Evolutionary conservation across 1,139 yeast genomes (phyloP), one percentile per base, ranked within the genome.

Genomic region (Waltiozyma sp.): DNA sequence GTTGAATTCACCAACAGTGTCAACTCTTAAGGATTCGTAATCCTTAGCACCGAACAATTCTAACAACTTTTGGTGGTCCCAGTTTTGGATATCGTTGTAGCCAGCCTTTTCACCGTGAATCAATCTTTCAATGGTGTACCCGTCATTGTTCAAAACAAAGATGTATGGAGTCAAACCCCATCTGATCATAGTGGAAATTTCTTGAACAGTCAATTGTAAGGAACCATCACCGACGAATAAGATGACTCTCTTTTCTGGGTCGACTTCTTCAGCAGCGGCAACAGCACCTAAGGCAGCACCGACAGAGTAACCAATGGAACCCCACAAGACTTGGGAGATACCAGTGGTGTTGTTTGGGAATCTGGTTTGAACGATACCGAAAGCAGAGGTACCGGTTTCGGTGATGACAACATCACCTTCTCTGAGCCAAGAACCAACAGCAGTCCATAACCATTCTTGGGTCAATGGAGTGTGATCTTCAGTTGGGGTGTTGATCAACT

Each of bases 181-280:
- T 66, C 85, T 77, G 61, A 82, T 70, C 80, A 83, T 78, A 53
- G 93, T 81, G 51, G 89, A 80, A 59, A 86, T 81, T 60, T 86
- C 93, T 65, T 86, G 93, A 28, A 81, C 91, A 3, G 95, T 84
- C 63, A 86, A 72, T 66, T 86, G 95, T 59, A 86, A 71, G 26
- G 95, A 85, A 60, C 95, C 95, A 62, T 86, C 95, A 64, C 95
- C 95, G 45, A 84, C 83, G 63, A 86, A 86, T 54, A 86, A 68
- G 51, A 84, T 73, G 47, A 83, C 93, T 69, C 95, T 75, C 63
- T 76, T 79, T 50, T 64, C 61, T 42, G 80, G 77, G 58, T 80
- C 80, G 42, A 80, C 57, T 62, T 86, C 95, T 57, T 77, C 77
- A 47, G 88, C 84, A 21, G 94, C 95, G 70, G 83, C 74, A 33